Conservation (phyloP, 192 early-diverging fungal genomes). For the Coemansia reversa region DNA sequence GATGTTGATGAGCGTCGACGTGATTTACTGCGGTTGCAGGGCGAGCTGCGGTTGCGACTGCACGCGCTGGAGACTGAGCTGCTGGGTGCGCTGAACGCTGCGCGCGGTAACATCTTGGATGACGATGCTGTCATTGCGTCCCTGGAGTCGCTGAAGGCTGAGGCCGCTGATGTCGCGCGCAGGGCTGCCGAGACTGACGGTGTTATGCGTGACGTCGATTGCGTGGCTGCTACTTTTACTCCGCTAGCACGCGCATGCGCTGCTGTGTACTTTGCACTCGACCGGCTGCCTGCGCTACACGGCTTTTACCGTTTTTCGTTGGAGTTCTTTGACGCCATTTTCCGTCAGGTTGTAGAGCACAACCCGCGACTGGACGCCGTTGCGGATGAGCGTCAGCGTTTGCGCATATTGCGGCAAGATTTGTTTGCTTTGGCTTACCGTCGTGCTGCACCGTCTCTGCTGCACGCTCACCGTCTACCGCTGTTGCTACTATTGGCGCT, state of each 20-base stretch:
- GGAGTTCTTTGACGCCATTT: constrained; percentile 93
- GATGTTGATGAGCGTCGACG: constrained; percentile 93
- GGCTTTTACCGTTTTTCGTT: constrained; percentile 99
- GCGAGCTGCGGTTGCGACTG: constrained; percentile 92
- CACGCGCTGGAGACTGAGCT: constrained; percentile 92
- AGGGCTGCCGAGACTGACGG: constrained; percentile 94
- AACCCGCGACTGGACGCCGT: constrained; percentile 66
- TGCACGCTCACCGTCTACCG: constrained; percentile 90
- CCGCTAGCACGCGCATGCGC: constrained; percentile 90
- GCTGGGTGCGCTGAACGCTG: constrained; percentile 88
- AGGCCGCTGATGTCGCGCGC: constrained; percentile 89
- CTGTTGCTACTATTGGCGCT: constrained; percentile 85
- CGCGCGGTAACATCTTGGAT: constrained; percentile 96
- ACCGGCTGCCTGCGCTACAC: constrained; percentile 84
- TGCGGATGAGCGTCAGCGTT: constrained; percentile 66
- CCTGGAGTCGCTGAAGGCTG: constrained; percentile 92
- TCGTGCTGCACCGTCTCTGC: constrained; percentile 76
- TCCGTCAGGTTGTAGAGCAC: constrained; percentile 78
- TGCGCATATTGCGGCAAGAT: constrained; percentile 75
- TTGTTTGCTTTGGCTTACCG: constrained; percentile 81
- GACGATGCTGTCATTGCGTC: constrained; percentile 94
- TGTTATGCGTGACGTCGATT: constrained; percentile 94
- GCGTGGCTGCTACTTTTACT: constrained; percentile 84
- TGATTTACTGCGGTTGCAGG: constrained; percentile 91
- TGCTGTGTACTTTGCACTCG: constrained; percentile 95